These are phyloP conservation scores for Russula foetens DNA, from an alignment of 768 basidiomycete genomes.

Conservation along the genomic window DNA sequence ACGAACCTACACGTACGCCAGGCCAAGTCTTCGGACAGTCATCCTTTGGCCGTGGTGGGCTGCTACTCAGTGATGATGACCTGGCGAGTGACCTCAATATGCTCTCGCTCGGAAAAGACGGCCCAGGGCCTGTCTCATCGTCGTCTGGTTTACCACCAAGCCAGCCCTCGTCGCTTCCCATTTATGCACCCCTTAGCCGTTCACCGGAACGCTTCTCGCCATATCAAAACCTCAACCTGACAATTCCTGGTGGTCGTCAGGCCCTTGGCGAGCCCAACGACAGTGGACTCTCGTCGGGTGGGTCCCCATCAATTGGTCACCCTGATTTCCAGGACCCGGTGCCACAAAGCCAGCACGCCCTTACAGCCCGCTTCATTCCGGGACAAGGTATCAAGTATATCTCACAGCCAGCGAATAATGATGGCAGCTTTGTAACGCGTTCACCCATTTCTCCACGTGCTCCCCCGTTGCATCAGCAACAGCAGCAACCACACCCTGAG, in stretches of 20 bases:
- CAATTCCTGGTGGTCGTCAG: slow-evolving; percentile 45
- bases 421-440: slow-evolving; percentile 27
- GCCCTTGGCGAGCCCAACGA: slow-evolving; percentile 55
- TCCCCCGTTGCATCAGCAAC: slow-evolving; percentile 23
- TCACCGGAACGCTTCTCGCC: slow-evolving; percentile 44
- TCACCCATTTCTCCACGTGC: slow-evolving; percentile 51
- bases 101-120: slow-evolving; percentile 47
- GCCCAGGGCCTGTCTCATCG: slow-evolving; percentile 30
- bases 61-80: slow-evolving; percentile 73
- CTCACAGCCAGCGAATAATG: slow-evolving; percentile 28
- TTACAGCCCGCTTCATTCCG: slow-evolving; percentile 55
- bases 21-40: slow-evolving; percentile 30
- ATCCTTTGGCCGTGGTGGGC: slow-evolving; percentile 38
- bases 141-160: slow-evolving; percentile 44
- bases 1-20: slow-evolving; percentile 31
- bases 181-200: slow-evolving; percentile 61
- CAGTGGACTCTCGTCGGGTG: slow-evolving; percentile 41
- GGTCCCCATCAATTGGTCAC: slow-evolving; percentile 39
- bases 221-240: slow-evolving; percentile 56
- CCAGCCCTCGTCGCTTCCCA: slow-evolving; percentile 69
- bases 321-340: slow-evolving; percentile 39
- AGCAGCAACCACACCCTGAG: slow-evolving; percentile 19
- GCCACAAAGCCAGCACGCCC: slow-evolving; percentile 27
- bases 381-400: slow-evolving; percentile 58
- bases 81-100: slow-evolving; percentile 62